Conservation (phyloP, 2,329 filamentous ascomycete genomes). For the Colletotrichum orchidophilum region DNA sequence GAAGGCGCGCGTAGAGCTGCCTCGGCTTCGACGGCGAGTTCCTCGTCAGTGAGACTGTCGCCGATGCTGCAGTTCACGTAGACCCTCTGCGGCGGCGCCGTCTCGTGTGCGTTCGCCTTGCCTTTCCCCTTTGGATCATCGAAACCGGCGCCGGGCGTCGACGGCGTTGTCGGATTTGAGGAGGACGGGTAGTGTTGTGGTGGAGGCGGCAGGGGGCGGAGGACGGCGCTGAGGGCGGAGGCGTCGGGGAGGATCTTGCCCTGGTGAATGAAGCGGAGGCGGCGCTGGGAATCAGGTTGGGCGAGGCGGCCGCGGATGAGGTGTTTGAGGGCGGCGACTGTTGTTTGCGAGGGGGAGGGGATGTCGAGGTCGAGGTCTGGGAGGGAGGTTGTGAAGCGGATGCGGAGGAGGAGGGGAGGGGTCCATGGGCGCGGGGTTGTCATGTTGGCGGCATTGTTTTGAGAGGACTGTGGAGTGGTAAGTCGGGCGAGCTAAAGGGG, state of each 20-base stretch:
- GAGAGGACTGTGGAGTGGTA: background rate
- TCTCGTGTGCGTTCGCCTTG: constrained; percentile 68
- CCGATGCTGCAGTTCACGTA: constrained; percentile 97
- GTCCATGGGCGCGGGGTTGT: constrained; percentile 32
- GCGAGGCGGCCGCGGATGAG: constrained; percentile 80
- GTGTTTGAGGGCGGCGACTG: constrained; percentile 82
- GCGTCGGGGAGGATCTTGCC: constrained; percentile 86
- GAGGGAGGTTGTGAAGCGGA: constrained; percentile 89
- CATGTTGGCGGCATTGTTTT: constrained; percentile 19
- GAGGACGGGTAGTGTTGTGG: constrained; percentile 54
- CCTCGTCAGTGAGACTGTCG: constrained; percentile 72
- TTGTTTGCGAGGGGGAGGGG: constrained; percentile 71
- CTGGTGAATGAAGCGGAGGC: constrained; percentile 88
- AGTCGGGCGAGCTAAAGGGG: background rate
- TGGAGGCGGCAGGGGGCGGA: constrained; percentile 70
- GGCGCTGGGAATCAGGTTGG: constrained; percentile 67
- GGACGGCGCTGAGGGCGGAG: constrained; percentile 71
- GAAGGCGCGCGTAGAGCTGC: constrained; percentile 44
- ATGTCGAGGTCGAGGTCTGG: constrained; percentile 86
- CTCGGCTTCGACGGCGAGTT: constrained; percentile 75
- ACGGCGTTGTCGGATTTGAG: constrained; percentile 57
- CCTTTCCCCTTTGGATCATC: constrained; percentile 64
- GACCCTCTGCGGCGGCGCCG: constrained; percentile 62
- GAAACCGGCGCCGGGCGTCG: background rate
- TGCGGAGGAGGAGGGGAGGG: constrained; percentile 75